A percentile compares a stretch with the other conserved stretches of the same genome.
Evolutionary conservation across 2,329 filamentous ascomycete genomes (phyloP).

Genomic region (Aspergillus pseudoviridinutans): DNA sequence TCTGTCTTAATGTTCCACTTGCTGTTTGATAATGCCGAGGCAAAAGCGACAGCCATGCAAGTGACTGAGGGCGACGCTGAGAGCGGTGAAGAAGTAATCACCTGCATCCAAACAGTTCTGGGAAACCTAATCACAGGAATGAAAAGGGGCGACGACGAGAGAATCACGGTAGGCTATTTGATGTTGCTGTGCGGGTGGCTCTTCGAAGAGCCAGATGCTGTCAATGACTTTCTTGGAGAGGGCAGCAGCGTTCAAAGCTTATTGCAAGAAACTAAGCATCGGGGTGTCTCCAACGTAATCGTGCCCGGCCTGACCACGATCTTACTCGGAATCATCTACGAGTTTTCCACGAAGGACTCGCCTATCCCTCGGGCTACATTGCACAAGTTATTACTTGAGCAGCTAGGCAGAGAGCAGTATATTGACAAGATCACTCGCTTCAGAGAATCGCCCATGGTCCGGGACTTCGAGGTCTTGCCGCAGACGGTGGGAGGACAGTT

Average conservation of each 20-base stretch:
- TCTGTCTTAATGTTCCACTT: constrained; percentile 82
- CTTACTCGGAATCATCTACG: constrained; percentile 83
- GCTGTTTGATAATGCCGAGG: constrained; percentile 71
- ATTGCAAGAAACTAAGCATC: constrained; percentile 67
- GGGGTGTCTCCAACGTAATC: constrained; percentile 58
- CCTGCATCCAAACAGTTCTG: constrained; percentile 82
- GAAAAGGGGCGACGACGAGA: constrained; percentile 70
- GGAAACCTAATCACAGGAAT: constrained; percentile 80
- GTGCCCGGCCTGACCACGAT: constrained; percentile 80
- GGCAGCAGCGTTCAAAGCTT: constrained; percentile 88
- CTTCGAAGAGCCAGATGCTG: constrained; percentile 84
- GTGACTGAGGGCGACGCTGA: constrained; percentile 86
- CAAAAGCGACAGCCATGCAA: constrained; percentile 73
- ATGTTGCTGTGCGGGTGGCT: constrained; percentile 88
- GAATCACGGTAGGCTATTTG: constrained; percentile 77
- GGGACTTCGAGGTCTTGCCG: constrained; percentile 84
- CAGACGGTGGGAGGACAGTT: constrained; percentile 58
- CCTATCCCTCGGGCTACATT: constrained; percentile 78
- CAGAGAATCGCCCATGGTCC: constrained; percentile 70
- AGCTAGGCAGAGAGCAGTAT: constrained; percentile 81
- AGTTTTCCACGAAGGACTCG: constrained; percentile 97
- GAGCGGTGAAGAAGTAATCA: constrained; percentile 90
- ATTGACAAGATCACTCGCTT: constrained; percentile 75
- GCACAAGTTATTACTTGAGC: constrained; percentile 70
- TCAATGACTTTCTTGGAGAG: constrained; percentile 89